A percentile compares a stretch with the other conserved stretches of the same genome.
These are phyloP conservation scores for Phyllosticta citrichinensis DNA, from an alignment of 2,329 filamentous ascomycete genomes.

Conservation along the genomic window DNA sequence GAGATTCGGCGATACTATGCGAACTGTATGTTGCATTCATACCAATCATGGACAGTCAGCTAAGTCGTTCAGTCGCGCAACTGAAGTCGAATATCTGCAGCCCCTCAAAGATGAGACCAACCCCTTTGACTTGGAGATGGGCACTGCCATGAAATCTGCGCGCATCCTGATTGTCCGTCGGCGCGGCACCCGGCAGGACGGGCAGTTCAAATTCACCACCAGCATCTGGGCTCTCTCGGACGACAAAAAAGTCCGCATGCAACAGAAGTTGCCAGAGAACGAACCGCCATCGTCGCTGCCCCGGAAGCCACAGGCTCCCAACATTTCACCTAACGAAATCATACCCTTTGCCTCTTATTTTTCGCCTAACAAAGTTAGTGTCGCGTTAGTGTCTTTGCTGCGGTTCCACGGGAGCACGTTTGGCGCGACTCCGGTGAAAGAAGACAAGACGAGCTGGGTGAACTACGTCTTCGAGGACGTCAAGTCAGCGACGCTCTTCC, in stretches of 20 bases:
- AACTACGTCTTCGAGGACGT: conserved; percentile 34
- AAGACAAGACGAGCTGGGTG: conserved; percentile 34
- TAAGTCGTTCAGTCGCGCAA: conserved; percentile 22
- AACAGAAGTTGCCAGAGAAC: conserved; percentile 24
- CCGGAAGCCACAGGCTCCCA: not conserved
- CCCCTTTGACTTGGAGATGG: conserved; percentile 32
- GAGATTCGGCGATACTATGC: conserved; percentile 35
- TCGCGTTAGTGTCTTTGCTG: conserved; percentile 29
- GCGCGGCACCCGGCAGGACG: conserved; percentile 27
- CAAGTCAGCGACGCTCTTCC: conserved; percentile 29
- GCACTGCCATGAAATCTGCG: conserved; percentile 26
- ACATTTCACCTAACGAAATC: conserved; percentile 11
- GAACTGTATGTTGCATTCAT: conserved; percentile 27
- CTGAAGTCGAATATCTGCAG: conserved; percentile 32
- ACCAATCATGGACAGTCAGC: not conserved
- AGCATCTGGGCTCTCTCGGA: conserved; percentile 37
- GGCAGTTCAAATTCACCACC: conserved; percentile 29
- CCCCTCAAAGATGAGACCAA: conserved; percentile 24
- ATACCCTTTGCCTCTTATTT: conserved; percentile 38
- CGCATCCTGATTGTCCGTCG: conserved; percentile 36
- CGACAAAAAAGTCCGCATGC: conserved; percentile 31
- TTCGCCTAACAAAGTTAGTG: conserved; percentile 32
- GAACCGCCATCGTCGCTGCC: not conserved
- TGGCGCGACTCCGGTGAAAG: conserved; percentile 23
- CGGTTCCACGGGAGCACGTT: conserved; percentile 30